Conservation (phyloP, 1,284 basidiomycete species). For the Serendipita sp. region DNA sequence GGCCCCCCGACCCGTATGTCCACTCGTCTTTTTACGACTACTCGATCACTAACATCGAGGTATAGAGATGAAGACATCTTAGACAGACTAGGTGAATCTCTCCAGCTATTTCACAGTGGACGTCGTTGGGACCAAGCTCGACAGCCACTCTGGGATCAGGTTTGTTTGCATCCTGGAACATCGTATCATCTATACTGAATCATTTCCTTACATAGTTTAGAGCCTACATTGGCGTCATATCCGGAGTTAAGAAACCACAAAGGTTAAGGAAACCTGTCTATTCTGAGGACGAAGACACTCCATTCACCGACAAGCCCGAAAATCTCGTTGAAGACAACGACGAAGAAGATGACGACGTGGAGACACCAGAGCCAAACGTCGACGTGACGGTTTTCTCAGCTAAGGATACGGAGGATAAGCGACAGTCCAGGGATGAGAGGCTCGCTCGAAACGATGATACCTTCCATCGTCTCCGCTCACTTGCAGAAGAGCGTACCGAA, state of each 20-base stretch:
- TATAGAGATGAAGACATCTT: conserved; percentile 27
- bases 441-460: conserved; percentile 12
- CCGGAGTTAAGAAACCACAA: neutral
- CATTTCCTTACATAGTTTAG: conserved; percentile 31
- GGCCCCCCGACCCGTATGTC: conserved; percentile 31
- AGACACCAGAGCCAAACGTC: neutral
- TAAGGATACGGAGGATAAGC: conserved; percentile 19
- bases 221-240: conserved; percentile 37
- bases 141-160: conserved; percentile 46
- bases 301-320: neutral
- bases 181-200: neutral
- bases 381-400: too few species aligned
- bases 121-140: conserved; percentile 18
- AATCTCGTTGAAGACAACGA: neutral
- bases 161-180: conserved; percentile 20
- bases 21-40: neutral
- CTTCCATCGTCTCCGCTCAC: neutral
- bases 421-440: conserved; percentile 22
- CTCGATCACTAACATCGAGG: neutral
- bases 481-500: neutral
- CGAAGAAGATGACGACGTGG: conserved; percentile 2
- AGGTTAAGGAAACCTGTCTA: neutral
- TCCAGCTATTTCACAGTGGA: conserved; percentile 32
- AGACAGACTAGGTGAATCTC: conserved; percentile 43
- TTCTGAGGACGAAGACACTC: neutral